These are phyloP conservation scores for Suaeda aralocaspica DNA, from an alignment of 148 eudicot species.

Conservation along the genomic window DNA sequence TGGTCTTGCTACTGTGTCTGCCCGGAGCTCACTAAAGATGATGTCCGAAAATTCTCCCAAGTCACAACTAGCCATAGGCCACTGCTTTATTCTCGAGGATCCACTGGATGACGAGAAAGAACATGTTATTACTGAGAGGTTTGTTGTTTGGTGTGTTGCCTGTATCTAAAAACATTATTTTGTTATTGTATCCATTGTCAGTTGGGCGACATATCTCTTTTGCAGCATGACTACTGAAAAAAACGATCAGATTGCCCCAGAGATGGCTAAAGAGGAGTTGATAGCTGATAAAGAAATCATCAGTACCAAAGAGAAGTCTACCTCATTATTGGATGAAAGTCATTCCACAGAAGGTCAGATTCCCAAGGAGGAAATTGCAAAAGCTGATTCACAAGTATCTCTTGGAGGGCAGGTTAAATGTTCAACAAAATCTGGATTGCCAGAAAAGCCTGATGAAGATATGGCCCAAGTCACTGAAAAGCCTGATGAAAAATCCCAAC, in stretches of 20 bases:
- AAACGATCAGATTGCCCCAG: constrained; percentile 35
- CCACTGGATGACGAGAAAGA: constrained; percentile 61
- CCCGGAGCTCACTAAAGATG: constrained; percentile 51
- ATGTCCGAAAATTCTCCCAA: constrained; percentile 48
- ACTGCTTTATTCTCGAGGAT: constrained; percentile 81
- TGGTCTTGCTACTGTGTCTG: constrained; percentile 49
- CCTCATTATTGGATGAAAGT: constrained; percentile 17
- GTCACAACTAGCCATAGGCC: constrained; percentile 68
- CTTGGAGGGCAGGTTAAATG: constrained; percentile 20
- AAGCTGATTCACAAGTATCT: constrained; percentile 27
- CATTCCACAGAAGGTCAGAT: constrained; percentile 23
- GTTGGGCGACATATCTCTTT: background rate
- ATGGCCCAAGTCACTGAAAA: constrained; percentile 6
- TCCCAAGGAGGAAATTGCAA: constrained; percentile 28
- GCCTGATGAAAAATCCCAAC: constrained; percentile 8
- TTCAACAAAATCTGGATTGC: constrained; percentile 19
- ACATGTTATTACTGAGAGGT: constrained; percentile 47
- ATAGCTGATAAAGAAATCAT: constrained; percentile 20
- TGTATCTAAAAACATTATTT: constrained; percentile 2
- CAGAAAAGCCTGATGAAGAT: constrained; percentile 17
- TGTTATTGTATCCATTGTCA: constrained; percentile 13
- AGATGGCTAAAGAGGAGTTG: constrained; percentile 29
- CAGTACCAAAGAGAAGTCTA: constrained; percentile 26
- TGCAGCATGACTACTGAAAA: constrained; percentile 51
- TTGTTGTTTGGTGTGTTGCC: constrained; percentile 18